Base-by-base conservation (phyloP, 176 grass and related monocot genomes). In the Oryza coarctata region DNA sequence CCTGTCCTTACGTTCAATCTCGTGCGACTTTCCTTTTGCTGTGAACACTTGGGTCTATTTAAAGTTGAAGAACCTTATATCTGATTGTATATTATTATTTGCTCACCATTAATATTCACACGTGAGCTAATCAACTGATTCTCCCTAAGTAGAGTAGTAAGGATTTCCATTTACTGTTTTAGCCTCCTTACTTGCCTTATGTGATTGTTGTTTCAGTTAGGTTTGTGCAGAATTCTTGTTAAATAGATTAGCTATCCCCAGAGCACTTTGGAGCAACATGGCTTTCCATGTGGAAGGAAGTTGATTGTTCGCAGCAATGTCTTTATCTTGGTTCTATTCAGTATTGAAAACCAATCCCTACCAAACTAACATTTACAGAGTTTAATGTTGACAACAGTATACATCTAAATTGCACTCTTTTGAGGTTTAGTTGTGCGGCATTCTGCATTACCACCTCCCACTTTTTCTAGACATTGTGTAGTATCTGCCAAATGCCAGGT, bases 311-410 rank as follows among this genome's bases (percentile, higher is more conserved):
- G 0, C 70, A 72, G 0, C 0, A 17, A 23, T 49, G 3, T 39
- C 26, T 18, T 63, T 43, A 2, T 27, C 29, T 29, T 64, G 57
- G 4, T 28, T 65, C 6, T 52, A 7, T 22, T 22, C 18, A 29
- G 0, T 64, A 28, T 38, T 82, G 9, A 15, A 12, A 12, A 15
- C 12, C 12, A 38, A 10, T 31, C 66, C 8, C 67, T 0, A 0
- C 5, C 23, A 14, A 11, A 38, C 11, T 27, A n/a, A n/a, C n/a
- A n/a, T n/a, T n/a, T n/a, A 50, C 73, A 52, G 2, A 17, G 74
- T 72, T 41, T 89, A 15, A 47, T 72, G 15, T 47, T 69, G 36
- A 65, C 65, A 71, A 14, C 18, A 80, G 1, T 34, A 25, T 44
- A n/a, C 10, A 68, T 29, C 63, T 83, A 63, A 86, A 35, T 45